A percentile compares a stretch with the other conserved stretches of the same genome.
Conservation (phyloP, 345 rosid genomes). For the Boechera retrofracta region DNA sequence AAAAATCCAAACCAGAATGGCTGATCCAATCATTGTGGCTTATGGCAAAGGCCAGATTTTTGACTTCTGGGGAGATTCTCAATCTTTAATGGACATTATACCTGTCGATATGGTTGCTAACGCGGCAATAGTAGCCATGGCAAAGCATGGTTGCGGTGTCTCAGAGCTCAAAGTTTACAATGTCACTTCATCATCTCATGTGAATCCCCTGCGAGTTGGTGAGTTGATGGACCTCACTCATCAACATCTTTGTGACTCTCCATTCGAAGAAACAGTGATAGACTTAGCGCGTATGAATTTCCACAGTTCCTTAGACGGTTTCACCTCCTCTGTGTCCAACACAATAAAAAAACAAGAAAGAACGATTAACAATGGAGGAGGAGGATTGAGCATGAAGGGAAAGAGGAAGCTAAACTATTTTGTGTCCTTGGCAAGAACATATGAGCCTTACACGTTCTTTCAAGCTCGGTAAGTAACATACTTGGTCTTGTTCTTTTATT, state of each 20-base stretch:
- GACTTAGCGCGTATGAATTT: constrained; percentile 1
- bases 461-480: constrained; percentile 29
- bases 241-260: constrained; percentile 19
- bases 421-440: constrained; percentile 26
- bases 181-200: constrained; percentile 33
- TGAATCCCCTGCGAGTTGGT: constrained; percentile 23
- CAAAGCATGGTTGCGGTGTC: constrained; percentile 34
- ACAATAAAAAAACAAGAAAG: constrained; percentile 9
- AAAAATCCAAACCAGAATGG: constrained; percentile 35
- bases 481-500: background rate
- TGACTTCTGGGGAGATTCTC: constrained; percentile 35
- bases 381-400: background rate
- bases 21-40: constrained; percentile 47
- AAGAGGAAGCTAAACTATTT: constrained; percentile 25
- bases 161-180: constrained; percentile 27
- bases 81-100: constrained; percentile 36
- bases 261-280: background rate
- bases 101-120: constrained; percentile 46
- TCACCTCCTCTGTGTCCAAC: constrained; percentile 28
- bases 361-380: background rate
- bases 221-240: background rate
- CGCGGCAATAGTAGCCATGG: constrained; percentile 41
- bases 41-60: constrained; percentile 50
- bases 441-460: constrained; percentile 37
- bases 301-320: constrained; percentile 30